A percentile compares a stretch with the other conserved stretches of the same genome.
Evolutionary conservation across 2,329 filamentous ascomycete genomes (phyloP).

Genomic region (Tothia fuscella): DNA sequence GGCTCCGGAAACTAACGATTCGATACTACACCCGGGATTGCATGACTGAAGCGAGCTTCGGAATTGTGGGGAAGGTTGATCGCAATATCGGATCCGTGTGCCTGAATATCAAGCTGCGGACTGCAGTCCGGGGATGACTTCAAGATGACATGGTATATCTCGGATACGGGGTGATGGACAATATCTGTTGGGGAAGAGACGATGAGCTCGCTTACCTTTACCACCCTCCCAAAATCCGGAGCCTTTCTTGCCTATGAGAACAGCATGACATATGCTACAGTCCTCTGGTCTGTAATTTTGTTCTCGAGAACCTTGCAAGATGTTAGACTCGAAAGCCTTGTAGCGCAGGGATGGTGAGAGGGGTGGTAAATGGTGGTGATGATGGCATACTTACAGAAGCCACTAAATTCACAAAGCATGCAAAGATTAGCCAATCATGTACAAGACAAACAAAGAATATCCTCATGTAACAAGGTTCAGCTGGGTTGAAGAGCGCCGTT

Average conservation of each 20-base stretch:
- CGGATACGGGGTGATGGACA: no score
- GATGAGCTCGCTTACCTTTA: conserved; percentile 31
- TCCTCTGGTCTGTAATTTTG: conserved; percentile 67
- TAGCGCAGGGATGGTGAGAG: conserved; percentile 2
- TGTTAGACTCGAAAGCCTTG: not conserved
- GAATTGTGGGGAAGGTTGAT: no score
- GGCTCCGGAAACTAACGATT: no score
- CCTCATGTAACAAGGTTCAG: no score
- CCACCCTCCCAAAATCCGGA: conserved; percentile 80
- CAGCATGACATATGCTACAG: conserved; percentile 60
- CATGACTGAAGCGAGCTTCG: no score
- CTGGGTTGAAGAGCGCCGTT: no score
- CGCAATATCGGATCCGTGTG: no score
- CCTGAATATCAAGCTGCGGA: no score
- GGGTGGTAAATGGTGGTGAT: not conserved
- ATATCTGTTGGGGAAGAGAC: not conserved
- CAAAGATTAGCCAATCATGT: conserved; percentile 7
- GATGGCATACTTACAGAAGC: conserved; percentile 15
- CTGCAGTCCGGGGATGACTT: no score
- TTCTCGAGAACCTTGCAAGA: conserved; percentile 55
- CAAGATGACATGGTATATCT: no score
- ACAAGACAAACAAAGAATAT: no score
- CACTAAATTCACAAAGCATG: conserved; percentile 11
- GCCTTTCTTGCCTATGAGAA: conserved; percentile 53
- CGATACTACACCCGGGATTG: no score